Conservation (phyloP, 768 basidiomycete genomes). For the Dioszegia hungarica region DNA sequence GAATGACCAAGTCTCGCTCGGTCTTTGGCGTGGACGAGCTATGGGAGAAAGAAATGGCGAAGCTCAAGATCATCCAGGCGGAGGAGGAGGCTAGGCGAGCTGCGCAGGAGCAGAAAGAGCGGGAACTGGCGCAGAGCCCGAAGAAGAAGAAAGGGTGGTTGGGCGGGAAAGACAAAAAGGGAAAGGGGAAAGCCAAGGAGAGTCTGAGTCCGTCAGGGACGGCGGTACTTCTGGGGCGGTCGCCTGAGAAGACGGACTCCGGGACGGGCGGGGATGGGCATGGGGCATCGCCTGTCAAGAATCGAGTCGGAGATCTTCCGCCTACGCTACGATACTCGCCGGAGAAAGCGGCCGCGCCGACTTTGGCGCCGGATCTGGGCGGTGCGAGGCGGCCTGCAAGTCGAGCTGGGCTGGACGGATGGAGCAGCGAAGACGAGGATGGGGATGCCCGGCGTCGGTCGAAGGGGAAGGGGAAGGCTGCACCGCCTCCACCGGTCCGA, state of each 20-base stretch:
- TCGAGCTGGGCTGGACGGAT: not conserved
- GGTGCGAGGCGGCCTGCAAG: not conserved
- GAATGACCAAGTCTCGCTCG: slow-evolving; percentile 59
- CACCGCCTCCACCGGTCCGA: not conserved
- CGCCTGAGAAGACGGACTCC: not conserved
- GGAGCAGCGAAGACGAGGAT: slow-evolving; percentile 53
- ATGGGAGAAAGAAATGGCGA: slow-evolving; percentile 83
- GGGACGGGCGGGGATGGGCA: not conserved
- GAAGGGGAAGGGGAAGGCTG: slow-evolving; percentile 8
- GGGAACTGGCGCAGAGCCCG: slow-evolving; percentile 47
- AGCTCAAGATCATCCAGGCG: slow-evolving; percentile 71
- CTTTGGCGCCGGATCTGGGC: not conserved
- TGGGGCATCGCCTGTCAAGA: slow-evolving; percentile 3
- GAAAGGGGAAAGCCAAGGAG: slow-evolving; percentile 26
- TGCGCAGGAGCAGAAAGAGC: slow-evolving; percentile 54
- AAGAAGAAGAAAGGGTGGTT: slow-evolving; percentile 47
- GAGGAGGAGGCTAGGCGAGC: slow-evolving; percentile 52
- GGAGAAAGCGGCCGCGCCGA: slow-evolving; percentile 1
- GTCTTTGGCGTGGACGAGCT: slow-evolving; percentile 91
- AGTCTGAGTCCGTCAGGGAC: not conserved
- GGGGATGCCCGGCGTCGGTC: slow-evolving; percentile 22
- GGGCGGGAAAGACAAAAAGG: slow-evolving; percentile 41
- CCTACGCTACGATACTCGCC: slow-evolving; percentile 15
- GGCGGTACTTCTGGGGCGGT: too few relatives aligned
- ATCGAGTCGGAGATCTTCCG: not conserved